phyloP scores from a whole-genome alignment of 2,329 filamentous ascomycete species.

The Cercospora sp. region DNA sequence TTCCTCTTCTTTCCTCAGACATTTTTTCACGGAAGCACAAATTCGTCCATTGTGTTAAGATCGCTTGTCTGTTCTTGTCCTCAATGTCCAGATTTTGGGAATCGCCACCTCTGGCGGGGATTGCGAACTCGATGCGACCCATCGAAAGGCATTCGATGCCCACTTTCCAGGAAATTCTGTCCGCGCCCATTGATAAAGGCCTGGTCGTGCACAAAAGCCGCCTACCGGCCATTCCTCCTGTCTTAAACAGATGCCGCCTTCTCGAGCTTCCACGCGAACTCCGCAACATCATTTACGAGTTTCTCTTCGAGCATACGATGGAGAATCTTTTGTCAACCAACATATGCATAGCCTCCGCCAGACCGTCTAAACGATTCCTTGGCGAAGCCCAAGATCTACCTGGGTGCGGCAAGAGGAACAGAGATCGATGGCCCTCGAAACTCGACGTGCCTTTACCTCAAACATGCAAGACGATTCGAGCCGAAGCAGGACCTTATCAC shows the following conservation, averaged over 20 bases:
- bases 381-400: not conserved
- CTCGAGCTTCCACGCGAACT: not conserved
- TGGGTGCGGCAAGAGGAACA: not conserved
- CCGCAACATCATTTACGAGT: not conserved
- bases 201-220: not conserved
- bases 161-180: not conserved
- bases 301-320: not conserved
- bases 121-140: not conserved
- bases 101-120: not conserved
- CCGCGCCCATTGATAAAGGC: not conserved
- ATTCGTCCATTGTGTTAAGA: not conserved
- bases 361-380: not conserved
- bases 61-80: not conserved
- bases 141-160: not conserved
- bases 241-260: not conserved
- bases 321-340: not conserved
- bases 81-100: not conserved
- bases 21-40: not conserved
- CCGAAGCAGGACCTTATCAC: not conserved
- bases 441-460: not conserved
- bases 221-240: not conserved
- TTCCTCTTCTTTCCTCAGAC: not conserved
- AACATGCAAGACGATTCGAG: not conserved
- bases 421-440: not conserved
- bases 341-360: not conserved